Conservation (phyloP, 1,284 basidiomycete species). For the Boletus semigastroideus region DNA sequence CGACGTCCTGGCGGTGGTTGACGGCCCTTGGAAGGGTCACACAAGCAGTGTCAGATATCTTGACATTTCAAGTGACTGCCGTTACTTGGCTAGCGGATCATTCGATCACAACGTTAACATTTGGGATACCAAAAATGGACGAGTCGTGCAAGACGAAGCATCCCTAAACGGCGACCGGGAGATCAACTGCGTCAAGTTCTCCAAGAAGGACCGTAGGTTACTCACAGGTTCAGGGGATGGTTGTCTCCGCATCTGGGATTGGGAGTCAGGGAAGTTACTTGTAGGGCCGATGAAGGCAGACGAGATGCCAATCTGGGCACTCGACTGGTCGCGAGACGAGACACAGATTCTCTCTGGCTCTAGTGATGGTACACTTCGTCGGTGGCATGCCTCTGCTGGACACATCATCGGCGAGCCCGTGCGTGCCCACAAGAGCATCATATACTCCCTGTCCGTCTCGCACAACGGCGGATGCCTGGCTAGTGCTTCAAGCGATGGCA, state of each 20-base stretch:
- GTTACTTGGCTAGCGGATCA: constrained; percentile 31
- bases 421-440: constrained; percentile 24
- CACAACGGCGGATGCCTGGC: constrained; percentile 28
- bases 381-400: constrained; percentile 26
- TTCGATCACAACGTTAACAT: constrained; percentile 34
- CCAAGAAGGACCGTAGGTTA: constrained; percentile 21
- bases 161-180: constrained; percentile 23
- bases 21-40: constrained; percentile 27
- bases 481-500: constrained; percentile 31
- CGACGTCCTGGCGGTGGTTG: constrained; percentile 17
- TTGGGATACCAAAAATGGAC: constrained; percentile 30
- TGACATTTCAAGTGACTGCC: constrained; percentile 31
- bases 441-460: constrained; percentile 30
- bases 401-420: constrained; percentile 23
- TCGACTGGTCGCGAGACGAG: constrained; percentile 33
- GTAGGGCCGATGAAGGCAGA: constrained; percentile 27
- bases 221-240: constrained; percentile 32
- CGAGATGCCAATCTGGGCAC: constrained; percentile 26
- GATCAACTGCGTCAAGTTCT: constrained; percentile 34
- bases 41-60: constrained; percentile 29
- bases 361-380: constrained; percentile 24
- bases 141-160: constrained; percentile 23
- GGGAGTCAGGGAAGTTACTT: constrained; percentile 24
- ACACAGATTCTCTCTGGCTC: constrained; percentile 28
- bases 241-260: constrained; percentile 31